Percentiles rank a stretch among this genome's conserved stretches.
Conservation (phyloP, 202 grass and related monocot genomes). For the Digitaria exilis region DNA sequence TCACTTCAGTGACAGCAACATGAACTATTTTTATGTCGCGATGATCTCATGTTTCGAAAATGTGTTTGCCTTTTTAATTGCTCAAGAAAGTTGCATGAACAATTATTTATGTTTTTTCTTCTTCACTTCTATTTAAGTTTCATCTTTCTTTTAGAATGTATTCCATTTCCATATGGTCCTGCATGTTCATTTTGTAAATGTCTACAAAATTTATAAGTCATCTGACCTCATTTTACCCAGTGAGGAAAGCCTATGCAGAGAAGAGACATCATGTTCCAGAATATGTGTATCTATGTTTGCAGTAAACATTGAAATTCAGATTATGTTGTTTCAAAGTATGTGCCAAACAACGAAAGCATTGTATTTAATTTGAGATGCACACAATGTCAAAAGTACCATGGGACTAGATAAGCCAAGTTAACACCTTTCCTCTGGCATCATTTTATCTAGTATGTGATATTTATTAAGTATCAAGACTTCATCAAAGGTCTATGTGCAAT, state of each 20-base stretch:
- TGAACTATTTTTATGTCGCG: not conserved
- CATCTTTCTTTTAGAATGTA: not conserved
- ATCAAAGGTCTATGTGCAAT: conserved; percentile 22
- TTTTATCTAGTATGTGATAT: too few species aligned
- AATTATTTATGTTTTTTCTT: not conserved
- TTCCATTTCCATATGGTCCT: not conserved
- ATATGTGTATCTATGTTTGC: not conserved
- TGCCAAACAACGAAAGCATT: not conserved
- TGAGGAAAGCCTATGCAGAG: not conserved
- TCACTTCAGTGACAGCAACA: not conserved
- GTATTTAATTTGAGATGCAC: not conserved
- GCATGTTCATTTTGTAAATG: not conserved
- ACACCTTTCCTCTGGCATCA: not conserved
- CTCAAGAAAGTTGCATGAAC: not conserved
- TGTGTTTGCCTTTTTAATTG: not conserved
- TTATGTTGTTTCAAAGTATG: not conserved
- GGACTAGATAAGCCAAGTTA: not conserved
- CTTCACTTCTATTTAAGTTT: not conserved
- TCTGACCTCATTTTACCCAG: not conserved
- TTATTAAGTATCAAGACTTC: conserved; percentile 14
- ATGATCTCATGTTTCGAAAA: conserved; percentile 12
- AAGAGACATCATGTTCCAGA: not conserved
- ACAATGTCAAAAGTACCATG: too few species aligned
- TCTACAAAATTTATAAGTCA: not conserved
- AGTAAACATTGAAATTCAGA: not conserved